Conservation (phyloP, 2,329 filamentous ascomycete species). For the Ceratocystiopsis brevicomis region DNA sequence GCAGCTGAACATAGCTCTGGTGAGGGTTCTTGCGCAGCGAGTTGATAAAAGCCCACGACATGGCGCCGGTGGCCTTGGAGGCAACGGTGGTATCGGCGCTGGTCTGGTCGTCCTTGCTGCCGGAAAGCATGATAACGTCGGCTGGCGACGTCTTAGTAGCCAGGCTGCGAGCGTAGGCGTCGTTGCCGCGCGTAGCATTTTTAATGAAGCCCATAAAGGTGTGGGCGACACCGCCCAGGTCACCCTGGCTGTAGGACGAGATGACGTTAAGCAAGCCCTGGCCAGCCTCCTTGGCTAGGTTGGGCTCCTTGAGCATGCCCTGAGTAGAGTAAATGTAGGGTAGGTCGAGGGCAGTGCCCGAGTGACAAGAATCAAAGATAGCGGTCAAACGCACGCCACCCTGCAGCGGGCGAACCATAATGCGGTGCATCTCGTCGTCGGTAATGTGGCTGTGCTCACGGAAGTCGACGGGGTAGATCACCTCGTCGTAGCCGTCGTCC, state of each 20-base stretch:
- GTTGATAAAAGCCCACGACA: constrained; percentile 94
- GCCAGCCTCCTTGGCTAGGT: constrained; percentile 62
- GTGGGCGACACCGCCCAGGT: constrained; percentile 62
- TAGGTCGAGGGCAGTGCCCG: constrained; percentile 56
- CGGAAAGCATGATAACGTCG: constrained; percentile 96
- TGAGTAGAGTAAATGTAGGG: constrained; percentile 69
- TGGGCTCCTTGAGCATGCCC: constrained; percentile 64
- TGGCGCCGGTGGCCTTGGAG: constrained; percentile 82
- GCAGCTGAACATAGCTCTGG: constrained; percentile 86
- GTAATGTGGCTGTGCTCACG: constrained; percentile 53
- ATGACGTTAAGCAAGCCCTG: constrained; percentile 54
- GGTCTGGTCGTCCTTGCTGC: constrained; percentile 89
- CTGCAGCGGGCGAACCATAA: constrained; percentile 57
- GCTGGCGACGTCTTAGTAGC: constrained; percentile 85
- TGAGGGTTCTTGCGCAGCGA: constrained; percentile 83
- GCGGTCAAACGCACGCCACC: constrained; percentile 71
- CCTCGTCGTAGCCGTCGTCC: constrained; percentile 65
- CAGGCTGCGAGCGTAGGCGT: constrained; percentile 59
- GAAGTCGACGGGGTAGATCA: constrained; percentile 72
- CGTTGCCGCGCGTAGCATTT: constrained; percentile 57
- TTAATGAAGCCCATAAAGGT: constrained; percentile 75
- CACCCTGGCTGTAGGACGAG: constrained; percentile 62
- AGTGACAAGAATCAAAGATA: constrained; percentile 70
- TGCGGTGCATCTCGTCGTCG: constrained; percentile 60
- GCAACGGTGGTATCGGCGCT: constrained; percentile 81